Base-by-base conservation (phyloP, 2,329 filamentous ascomycete genomes). In the Neonectria hederae region DNA sequence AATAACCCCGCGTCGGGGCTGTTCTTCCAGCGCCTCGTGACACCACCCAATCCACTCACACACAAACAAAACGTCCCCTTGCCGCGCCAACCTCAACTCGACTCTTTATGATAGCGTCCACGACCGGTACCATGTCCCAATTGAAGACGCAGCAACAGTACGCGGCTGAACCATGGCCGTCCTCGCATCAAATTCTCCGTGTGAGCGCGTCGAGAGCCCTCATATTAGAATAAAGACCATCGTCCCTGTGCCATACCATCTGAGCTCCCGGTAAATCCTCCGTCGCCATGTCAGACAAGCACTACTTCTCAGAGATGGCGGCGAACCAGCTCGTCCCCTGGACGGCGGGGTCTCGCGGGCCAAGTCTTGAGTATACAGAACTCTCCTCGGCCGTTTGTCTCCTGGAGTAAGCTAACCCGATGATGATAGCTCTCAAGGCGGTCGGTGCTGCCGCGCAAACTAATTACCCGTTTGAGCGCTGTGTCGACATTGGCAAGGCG, bases 381-480 rank as follows among this genome's bases (percentile, higher is more conserved):
- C 13, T 21, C 42, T 43, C 26, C 26, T 26, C 24, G 30, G 21
- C 24, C 3, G 17, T 54, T n/a, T 40, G 11, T 40, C 2, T 17
- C 26, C 42, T 2, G n/a, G 5, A 22, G n/a, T 45, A 17, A 26
- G 42, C 58, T 54, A 42, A 61, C 42, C 42, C 5, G 26, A 32
- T 54, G 30, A 38, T 11, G 11, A 11, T 21, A 62, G 59, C 53
- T 57, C 59, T 62, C 53, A 62, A 62, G 35, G 46, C 59, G 26
- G 59, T 62, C 32, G 59, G 59, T 57, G 59, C 59, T 17, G 59
- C 59, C 53, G 59, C 59, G 26, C 54, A 62, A 58, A 54, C 59
- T 24, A 53, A 58, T 28, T 40, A 48, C 40, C 40, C 59, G 21
- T 62, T 62, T 21, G 46, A 62, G 46, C 59, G 53, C 42, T 57